Evolutionary conservation across 2,329 filamentous ascomycete genomes (phyloP), one percentile per base, ranked within the genome.

Genomic region (Curvularia hawaiiensis): DNA sequence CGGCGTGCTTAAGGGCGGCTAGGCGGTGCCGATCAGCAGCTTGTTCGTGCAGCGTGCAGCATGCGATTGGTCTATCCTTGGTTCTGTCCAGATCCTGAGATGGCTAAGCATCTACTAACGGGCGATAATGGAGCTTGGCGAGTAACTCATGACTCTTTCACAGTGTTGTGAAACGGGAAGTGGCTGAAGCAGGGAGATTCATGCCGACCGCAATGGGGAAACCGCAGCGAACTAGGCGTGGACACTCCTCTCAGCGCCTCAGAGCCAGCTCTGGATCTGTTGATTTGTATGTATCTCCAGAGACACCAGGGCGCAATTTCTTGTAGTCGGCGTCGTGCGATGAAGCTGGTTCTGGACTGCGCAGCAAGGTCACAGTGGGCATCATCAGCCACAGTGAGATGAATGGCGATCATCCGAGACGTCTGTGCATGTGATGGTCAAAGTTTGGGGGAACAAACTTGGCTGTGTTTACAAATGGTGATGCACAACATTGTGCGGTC

Each of bases 111-210:
- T 65, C 59, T 55, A 41, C 51, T 55, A 44, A 61, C 62, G 57
- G 57, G 54, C 52, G 52, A 48, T 57, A 54, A 41, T 12, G 60
- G 65, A 64, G 66, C 70, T 72, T 73, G 66, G 68, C 67, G 45
- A 40, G 41, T 45, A 63, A 62, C 63, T 65, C 59, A 59, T 57
- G 16, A 38, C 61, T 50, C 47, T 54, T 50, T 50, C 59, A 60
- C 54, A 49, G 50, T 56, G 31, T 62, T 22, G 55, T 70, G 68
- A 71, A 66, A 66, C 66, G 40, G 28, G 54, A 55, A 54, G 58
- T 60, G 60, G 61, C 64, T 63, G 59, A 60, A 60, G 53, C 41
- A 50, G 44, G 50, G 31, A 46, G 52, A 47, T 58, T 30, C 38
- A 63, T 56, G 58, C 48, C 24, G 31, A 30, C 44, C 43, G 26